Percentiles rank a stretch among this genome's conserved stretches.
phyloP scores from a whole-genome alignment of 352 stramenopile genomes.

The Phytopythium ostracodes region DNA sequence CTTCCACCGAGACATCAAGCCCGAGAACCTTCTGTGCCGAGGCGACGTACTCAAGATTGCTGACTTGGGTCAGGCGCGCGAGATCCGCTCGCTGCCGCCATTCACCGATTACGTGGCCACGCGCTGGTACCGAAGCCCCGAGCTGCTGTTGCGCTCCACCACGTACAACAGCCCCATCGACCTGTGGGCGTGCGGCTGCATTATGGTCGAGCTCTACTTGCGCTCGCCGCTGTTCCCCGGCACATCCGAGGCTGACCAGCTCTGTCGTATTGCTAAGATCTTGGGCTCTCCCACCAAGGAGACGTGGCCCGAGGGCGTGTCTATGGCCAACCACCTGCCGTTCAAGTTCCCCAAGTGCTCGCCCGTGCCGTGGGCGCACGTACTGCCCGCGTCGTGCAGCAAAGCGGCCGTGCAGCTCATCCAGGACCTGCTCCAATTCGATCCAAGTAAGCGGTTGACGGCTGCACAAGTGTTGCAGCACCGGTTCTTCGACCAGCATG shows the following conservation, averaged over 20 bases:
- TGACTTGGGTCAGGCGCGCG: slow-evolving; percentile 64
- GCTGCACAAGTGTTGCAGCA: slow-evolving; percentile 91
- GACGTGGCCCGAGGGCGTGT: slow-evolving; percentile 90
- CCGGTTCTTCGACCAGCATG: slow-evolving; percentile 86
- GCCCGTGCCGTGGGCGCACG: slow-evolving; percentile 53
- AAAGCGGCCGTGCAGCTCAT: slow-evolving; percentile 80
- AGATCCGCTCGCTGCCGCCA: slow-evolving; percentile 65
- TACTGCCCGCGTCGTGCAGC: slow-evolving; percentile 67
- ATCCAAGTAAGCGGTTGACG: slow-evolving; percentile 85
- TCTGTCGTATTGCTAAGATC: slow-evolving; percentile 94
- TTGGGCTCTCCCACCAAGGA: slow-evolving; percentile 87
- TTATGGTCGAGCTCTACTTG: slow-evolving; percentile 75
- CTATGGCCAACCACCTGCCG: slow-evolving; percentile 86
- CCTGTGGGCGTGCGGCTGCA: slow-evolving; percentile 80
- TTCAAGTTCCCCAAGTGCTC: slow-evolving; percentile 91
- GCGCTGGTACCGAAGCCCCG: slow-evolving; percentile 75
- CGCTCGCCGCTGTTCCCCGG: slow-evolving; percentile 78
- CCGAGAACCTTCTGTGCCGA: slow-evolving; percentile 65
- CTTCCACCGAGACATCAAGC: slow-evolving; percentile 84
- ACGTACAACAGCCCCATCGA: slow-evolving; percentile 83
- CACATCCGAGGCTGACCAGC: slow-evolving; percentile 93
- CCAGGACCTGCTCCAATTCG: slow-evolving; percentile 88
- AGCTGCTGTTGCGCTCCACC: slow-evolving; percentile 55
- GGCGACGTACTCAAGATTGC: slow-evolving; percentile 71
- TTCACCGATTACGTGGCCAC: slow-evolving; percentile 79